Base-by-base conservation (phyloP, 805 yeast species). In the Citeromyces nyonsensis region DNA sequence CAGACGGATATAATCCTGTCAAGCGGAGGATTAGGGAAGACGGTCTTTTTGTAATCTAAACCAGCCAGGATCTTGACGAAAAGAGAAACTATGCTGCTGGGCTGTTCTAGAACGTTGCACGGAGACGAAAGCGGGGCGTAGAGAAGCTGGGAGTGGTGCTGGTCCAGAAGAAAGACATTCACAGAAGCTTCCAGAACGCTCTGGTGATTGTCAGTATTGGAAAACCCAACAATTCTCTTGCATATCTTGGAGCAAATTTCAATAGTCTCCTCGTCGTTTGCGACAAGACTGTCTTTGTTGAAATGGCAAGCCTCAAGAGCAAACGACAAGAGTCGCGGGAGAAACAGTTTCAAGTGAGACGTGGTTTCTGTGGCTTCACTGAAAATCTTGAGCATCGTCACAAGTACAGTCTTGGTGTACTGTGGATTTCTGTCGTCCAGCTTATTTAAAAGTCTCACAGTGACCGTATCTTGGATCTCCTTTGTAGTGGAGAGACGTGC, bases 41-140 rank as follows among this genome's bases (percentile, higher is more conserved):
- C 35, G 1, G 43, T 44, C 0, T 55, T 35, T 39, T 64, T 69
- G n/a, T n/a, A n/a, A 42, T 73, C 79, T 11, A 75, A 44, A 12
- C 66, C 69, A 4, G 76, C 61, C 7, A 76, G 32, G 1, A 74
- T 42, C 38, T 67, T 70, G 25, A 56, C 56, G 38, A 62, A 56
- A 22, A 61, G 36, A 2, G 59, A 50, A 13, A 69, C 52, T 6
- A 29, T 4, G n/a, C n/a, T n/a, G n/a, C n/a, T n/a, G n/a, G n/a
- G n/a, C n/a, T n/a, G n/a, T n/a, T n/a, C n/a, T n/a, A n/a, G n/a
- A n/a, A n/a, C n/a, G n/a, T n/a, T n/a, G n/a, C n/a, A n/a, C n/a
- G n/a, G n/a, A n/a, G n/a, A n/a, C 0, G 41, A n/a, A 1, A 45
- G 50, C 40, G 28, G 36, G 26, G 11, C 45, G 27, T 10, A 42